Evolutionary conservation across 73 alveolate species (phyloP).

Genomic region (Symbiodinium pilosum): DNA sequence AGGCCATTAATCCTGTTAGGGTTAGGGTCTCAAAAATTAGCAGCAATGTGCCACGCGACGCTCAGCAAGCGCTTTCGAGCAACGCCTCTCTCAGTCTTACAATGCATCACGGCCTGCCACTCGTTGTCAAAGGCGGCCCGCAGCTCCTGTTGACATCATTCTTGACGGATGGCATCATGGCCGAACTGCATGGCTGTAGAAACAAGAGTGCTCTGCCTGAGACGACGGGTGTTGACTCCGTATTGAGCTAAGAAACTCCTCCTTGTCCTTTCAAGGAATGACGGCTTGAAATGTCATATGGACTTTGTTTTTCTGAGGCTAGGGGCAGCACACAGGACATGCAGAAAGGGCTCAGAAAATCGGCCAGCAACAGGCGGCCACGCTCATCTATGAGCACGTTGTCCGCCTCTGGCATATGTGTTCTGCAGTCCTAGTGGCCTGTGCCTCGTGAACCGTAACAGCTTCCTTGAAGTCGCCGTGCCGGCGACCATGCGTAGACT

Average conservation of each 20-base stretch:
- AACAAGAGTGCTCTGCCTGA: neutral
- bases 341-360: constrained; percentile 87
- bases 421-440: too few species aligned
- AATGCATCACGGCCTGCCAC: neutral
- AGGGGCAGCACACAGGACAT: constrained; percentile 18
- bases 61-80: too few species aligned
- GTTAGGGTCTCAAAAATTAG: too few species aligned
- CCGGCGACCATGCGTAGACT: constrained; percentile 34
- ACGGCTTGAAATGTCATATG: neutral
- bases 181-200: too few species aligned
- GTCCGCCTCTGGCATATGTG: constrained; percentile 30
- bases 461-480: constrained; percentile 80
- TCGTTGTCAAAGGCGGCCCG: neutral
- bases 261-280: constrained; percentile 22
- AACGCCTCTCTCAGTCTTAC: too few species aligned
- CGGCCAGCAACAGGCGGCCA: constrained; percentile 45
- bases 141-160: neutral
- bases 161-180: neutral
- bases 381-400: constrained; percentile 50
- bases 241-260: constrained; percentile 25
- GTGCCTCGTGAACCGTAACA: neutral
- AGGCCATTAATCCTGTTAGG: too few species aligned
- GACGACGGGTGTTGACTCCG: constrained; percentile 53
- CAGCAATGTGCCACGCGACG: too few species aligned
- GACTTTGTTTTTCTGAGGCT: neutral